A percentile compares a stretch with the other conserved stretches of the same genome.
These are phyloP conservation scores for Avena eriantha DNA, from an alignment of 176 grass and related monocot species.

Conservation along the genomic window DNA sequence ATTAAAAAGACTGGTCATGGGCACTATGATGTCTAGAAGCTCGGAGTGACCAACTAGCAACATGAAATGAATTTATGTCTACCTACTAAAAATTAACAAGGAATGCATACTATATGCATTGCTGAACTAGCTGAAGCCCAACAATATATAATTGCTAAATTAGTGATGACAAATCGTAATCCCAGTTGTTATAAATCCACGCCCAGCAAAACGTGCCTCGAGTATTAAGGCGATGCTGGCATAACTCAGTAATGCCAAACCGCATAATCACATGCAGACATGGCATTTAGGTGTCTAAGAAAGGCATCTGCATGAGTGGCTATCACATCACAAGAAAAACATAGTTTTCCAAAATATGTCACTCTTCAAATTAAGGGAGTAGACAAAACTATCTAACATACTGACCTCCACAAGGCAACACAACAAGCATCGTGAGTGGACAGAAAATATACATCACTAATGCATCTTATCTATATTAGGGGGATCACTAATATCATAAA, in stretches of 20 bases:
- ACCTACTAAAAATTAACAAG: not conserved
- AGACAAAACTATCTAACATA: not conserved
- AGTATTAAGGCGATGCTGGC: not conserved
- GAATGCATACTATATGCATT: not conserved
- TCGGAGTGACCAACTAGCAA: not conserved
- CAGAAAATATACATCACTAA: not conserved
- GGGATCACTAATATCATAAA: not conserved
- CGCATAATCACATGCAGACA: not conserved
- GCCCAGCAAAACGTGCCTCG: not conserved
- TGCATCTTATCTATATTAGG: not conserved
- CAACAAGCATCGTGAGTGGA: not conserved
- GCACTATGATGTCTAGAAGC: not conserved
- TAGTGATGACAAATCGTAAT: not conserved
- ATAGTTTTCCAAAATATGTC: not conserved
- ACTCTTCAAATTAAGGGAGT: not conserved
- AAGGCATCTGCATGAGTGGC: not conserved
- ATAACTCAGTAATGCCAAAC: not conserved
- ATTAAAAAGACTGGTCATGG: not conserved
- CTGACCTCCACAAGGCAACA: not conserved
- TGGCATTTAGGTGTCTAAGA: not conserved
- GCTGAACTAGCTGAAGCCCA: not conserved
- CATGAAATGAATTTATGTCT: not conserved
- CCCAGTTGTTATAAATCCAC: not conserved
- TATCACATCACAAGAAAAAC: conserved; percentile 1
- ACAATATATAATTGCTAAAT: not conserved